Evolutionary conservation across 2,329 filamentous ascomycete species (phyloP).

Genomic region (Alternaria gaisen): DNA sequence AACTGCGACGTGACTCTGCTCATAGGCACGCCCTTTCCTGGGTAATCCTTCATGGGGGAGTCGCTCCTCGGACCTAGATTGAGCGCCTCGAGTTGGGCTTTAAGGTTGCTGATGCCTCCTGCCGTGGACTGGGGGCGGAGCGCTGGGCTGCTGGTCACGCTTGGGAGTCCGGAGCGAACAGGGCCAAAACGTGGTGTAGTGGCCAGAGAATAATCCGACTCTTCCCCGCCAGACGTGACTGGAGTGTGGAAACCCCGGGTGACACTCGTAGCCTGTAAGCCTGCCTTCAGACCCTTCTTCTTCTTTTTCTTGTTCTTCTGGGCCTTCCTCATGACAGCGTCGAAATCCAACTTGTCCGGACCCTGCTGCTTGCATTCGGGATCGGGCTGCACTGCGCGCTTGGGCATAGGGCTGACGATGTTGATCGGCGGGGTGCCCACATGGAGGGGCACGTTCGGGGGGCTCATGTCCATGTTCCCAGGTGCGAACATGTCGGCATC

Average conservation of each 20-base stretch:
- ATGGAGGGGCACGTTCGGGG: slow-evolving; percentile 29
- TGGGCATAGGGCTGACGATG: slow-evolving; percentile 45
- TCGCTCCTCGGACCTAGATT: slow-evolving; percentile 69
- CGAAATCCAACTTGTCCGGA: slow-evolving; percentile 51
- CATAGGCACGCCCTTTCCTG: slow-evolving; percentile 55
- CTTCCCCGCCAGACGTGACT: slow-evolving; percentile 63
- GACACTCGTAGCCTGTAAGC: slow-evolving; percentile 43
- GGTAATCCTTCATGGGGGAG: slow-evolving; percentile 62
- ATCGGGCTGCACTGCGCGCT: slow-evolving; percentile 35
- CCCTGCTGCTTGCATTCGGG: slow-evolving; percentile 35
- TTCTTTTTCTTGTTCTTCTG: slow-evolving; percentile 52
- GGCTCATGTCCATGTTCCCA: slow-evolving; percentile 39
- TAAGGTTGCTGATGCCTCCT: slow-evolving; percentile 83
- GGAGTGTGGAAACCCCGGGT: slow-evolving; percentile 62
- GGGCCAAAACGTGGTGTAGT: slow-evolving; percentile 55
- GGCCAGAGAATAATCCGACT: slow-evolving; percentile 59
- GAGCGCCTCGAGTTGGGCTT: slow-evolving; percentile 80
- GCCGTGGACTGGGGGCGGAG: slow-evolving; percentile 60
- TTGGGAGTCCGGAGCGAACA: slow-evolving; percentile 55
- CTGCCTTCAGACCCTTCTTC: slow-evolving; percentile 43
- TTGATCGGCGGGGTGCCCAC: slow-evolving; percentile 50
- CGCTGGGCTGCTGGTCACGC: slow-evolving; percentile 62
- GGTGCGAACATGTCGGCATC: slow-evolving; percentile 27
- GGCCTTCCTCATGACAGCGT: slow-evolving; percentile 49
- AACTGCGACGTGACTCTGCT: slow-evolving; percentile 47